A percentile compares a stretch with the other conserved stretches of the same genome.
Conservation (phyloP, 345 rosid genomes). For the Citrus maxima region DNA sequence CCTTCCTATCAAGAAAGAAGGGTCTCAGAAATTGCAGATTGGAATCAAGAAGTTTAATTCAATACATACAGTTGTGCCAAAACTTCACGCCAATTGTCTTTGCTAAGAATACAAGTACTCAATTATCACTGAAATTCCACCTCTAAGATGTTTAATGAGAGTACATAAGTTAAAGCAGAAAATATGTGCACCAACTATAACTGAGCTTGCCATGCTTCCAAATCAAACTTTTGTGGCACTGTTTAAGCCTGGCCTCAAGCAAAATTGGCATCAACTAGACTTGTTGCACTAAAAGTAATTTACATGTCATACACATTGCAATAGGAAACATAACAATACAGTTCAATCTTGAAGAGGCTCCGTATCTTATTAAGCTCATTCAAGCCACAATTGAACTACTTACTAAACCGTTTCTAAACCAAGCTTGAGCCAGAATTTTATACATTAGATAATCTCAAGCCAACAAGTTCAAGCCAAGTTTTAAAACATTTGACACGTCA, state of each 20-base stretch:
- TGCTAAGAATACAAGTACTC: background rate
- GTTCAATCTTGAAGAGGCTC: background rate
- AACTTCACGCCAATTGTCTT: background rate
- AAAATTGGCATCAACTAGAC: background rate
- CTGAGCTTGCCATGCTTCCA: background rate
- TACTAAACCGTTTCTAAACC: background rate
- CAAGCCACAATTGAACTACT: background rate
- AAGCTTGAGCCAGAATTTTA: background rate
- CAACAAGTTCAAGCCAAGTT: background rate
- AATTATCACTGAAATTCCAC: background rate
- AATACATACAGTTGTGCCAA: background rate
- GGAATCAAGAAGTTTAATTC: constrained; percentile 1
- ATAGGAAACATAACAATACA: background rate
- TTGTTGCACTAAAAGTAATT: background rate
- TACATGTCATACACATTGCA: background rate
- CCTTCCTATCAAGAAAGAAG: constrained; percentile 76
- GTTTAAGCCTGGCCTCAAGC: background rate
- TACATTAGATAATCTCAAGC: background rate
- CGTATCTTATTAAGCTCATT: background rate
- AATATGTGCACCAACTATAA: background rate
- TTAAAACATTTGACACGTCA: background rate
- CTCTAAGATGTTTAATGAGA: background rate
- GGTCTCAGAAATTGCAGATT: constrained; percentile 42
- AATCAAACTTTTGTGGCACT: background rate
- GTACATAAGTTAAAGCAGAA: background rate